Evolutionary conservation across 2,329 filamentous ascomycete species (phyloP).

Genomic region (Arthroderma uncinatum): DNA sequence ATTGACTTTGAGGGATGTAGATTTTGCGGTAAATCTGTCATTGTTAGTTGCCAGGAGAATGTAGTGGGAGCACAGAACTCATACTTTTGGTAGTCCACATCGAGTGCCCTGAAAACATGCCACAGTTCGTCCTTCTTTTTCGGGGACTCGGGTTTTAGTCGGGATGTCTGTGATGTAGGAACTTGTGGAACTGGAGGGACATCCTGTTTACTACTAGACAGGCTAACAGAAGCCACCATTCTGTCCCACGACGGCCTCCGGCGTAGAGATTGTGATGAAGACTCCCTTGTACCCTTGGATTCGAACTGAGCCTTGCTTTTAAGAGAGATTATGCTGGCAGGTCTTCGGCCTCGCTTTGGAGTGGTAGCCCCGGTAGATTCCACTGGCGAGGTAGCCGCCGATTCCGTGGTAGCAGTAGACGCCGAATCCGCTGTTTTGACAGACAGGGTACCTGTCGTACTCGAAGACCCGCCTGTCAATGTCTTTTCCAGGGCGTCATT

Average conservation of each 20-base stretch:
- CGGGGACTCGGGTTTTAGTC: slow-evolving; percentile 24
- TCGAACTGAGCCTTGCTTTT: slow-evolving; percentile 26
- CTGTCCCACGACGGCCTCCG: slow-evolving; percentile 38
- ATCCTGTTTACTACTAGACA: slow-evolving; percentile 29
- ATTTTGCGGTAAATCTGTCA: slow-evolving; percentile 57
- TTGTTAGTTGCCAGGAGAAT: slow-evolving; percentile 6
- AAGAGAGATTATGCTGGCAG: slow-evolving; percentile 30
- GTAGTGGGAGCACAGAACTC: slow-evolving; percentile 16
- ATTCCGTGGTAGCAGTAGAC: not conserved
- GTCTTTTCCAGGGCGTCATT: slow-evolving; percentile 16
- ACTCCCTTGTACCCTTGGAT: slow-evolving; percentile 27
- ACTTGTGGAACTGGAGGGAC: slow-evolving; percentile 39
- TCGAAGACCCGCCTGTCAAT: not conserved
- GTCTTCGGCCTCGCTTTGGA: slow-evolving; percentile 30
- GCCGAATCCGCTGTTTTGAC: not conserved
- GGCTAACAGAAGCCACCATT: slow-evolving; percentile 31
- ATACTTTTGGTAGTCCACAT: slow-evolving; percentile 57
- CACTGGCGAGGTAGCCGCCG: not conserved
- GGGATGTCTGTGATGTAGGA: slow-evolving; percentile 23
- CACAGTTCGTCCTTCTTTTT: slow-evolving; percentile 59
- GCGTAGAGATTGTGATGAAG: slow-evolving; percentile 32
- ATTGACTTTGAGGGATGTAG: slow-evolving; percentile 61
- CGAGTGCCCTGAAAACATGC: slow-evolving; percentile 55
- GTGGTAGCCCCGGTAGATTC: slow-evolving; percentile 11
- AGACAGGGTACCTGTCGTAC: not conserved